Conservation (phyloP, 2,329 filamentous ascomycete genomes). For the Talaromyces sp. region DNA sequence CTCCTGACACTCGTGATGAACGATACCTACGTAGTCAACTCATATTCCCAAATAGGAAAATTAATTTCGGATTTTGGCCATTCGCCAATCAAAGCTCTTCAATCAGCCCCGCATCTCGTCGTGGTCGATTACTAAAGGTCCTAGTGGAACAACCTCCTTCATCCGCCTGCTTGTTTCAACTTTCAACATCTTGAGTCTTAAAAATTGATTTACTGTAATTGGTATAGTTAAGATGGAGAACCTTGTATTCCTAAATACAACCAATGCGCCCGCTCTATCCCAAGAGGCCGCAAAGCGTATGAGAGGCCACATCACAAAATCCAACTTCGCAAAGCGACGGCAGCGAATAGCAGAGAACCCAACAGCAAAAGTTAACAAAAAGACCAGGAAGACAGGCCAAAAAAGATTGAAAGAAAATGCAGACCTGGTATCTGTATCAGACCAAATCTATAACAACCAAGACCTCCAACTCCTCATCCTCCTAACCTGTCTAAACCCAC, state of each 20-base stretch:
- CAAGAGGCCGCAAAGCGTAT: constrained; percentile 2
- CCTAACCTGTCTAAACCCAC: constrained; percentile 2
- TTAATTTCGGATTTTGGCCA: neutral
- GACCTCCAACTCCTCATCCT: constrained; percentile 4
- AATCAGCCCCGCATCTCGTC: neutral
- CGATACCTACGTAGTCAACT: no score
- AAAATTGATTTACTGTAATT: neutral
- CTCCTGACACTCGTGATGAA: no score
- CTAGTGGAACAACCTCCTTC: neutral
- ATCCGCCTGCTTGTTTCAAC: neutral
- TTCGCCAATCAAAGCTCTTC: neutral
- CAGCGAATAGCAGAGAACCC: neutral
- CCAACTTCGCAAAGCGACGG: constrained; percentile 11
- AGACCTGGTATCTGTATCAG: neutral
- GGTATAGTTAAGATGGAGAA: constrained; percentile 5
- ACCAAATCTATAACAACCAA: neutral
- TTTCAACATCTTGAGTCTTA: neutral
- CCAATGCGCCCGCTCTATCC: constrained; percentile 6
- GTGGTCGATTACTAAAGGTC: neutral
- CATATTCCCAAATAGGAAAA: neutral
- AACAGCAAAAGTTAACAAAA: neutral
- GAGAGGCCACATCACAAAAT: constrained; percentile 12
- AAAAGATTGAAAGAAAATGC: neutral
- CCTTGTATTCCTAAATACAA: constrained; percentile 12
- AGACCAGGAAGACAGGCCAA: neutral